Base-by-base conservation (phyloP, 2,329 filamentous ascomycete species). In the Dactylonectria macrodidyma region DNA sequence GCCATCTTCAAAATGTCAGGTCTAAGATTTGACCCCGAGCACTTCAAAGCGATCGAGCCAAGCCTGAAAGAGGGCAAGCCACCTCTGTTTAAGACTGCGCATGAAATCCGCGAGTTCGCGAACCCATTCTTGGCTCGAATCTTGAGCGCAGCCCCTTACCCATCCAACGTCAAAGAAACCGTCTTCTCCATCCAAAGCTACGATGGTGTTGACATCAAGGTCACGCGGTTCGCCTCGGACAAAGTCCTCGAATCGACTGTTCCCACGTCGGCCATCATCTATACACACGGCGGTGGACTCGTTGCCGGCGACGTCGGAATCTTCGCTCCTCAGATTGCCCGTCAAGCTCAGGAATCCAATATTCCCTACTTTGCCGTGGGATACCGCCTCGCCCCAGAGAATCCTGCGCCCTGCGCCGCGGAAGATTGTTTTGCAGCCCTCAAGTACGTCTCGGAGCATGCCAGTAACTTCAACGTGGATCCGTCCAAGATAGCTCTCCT, bases 331-430 rank as follows among this genome's bases (percentile, higher is more conserved):
- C 44, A 72, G 2, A 69, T 82, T 24, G 69, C 78, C 3, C 52
- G 52, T 10, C 72, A 76, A 14, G 79, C 78, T 2, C 48, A 59
- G 5, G 59, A 67, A 1, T 74, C 77, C 1, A 75, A 78, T 2
- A 74, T 84, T 1, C 79, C 78, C 6, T 73, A 82, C 36, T 77
- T 83, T 48, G 76, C 76, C 0, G 74, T 84, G 19, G 81, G 84
- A 22, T 86, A 84, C 71, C 79, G 84, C 2, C 76, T 84, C 0
- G 80, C 83, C 0, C 84, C 84, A 0, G 84, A 86, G 65, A 65
- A 81, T 30, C 77, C 74, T 1, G 79, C 79, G 11, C 82, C 84
- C 0, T 72, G 72, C 0, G 78, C 77, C 0, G 69, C 80, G 0
- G 78, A 81, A 50, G 84, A 86, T 65, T 77, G 77, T 59, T 82